Conservation (phyloP, 2,329 filamentous ascomycete species). For the Aureobasidium melanogenum region DNA sequence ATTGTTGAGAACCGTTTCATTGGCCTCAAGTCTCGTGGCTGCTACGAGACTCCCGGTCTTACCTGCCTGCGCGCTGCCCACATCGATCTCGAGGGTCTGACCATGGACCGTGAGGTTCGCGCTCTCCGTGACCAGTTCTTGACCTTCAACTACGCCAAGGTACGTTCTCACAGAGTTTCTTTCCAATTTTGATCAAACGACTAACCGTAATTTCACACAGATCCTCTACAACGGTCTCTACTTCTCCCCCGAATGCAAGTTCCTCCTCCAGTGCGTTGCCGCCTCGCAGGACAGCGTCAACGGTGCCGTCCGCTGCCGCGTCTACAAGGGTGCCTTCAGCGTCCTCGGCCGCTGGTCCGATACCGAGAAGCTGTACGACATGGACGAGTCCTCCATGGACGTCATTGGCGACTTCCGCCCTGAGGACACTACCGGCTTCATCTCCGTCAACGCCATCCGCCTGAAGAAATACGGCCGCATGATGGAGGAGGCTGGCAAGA, state of each 20-base stretch:
- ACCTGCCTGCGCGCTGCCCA: conserved; percentile 49
- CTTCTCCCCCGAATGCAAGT: conserved; percentile 64
- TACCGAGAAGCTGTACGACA: conserved; percentile 62
- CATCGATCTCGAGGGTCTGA: conserved; percentile 56
- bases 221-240: conserved; percentile 54
- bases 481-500: conserved; percentile 28
- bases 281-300: conserved; percentile 54
- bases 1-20: conserved; percentile 78
- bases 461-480: conserved; percentile 36
- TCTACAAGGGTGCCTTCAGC: conserved; percentile 58
- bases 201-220: conserved; percentile 10
- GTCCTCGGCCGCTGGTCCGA: conserved; percentile 51
- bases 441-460: conserved; percentile 59
- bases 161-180: conserved; percentile 17
- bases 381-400: conserved; percentile 60
- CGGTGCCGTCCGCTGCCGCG: conserved; percentile 51
- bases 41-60: conserved; percentile 62
- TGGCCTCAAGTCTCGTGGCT: conserved; percentile 71
- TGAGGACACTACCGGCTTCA: conserved; percentile 58
- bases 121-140: conserved; percentile 63
- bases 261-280: conserved; percentile 56
- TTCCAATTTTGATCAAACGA: conserved; percentile 19
- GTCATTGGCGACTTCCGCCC: conserved; percentile 60
- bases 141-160: conserved; percentile 53
- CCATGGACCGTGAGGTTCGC: conserved; percentile 60